phyloP scores from a whole-genome alignment of 148 eudicot species.

The Persicaria tinctoria region DNA sequence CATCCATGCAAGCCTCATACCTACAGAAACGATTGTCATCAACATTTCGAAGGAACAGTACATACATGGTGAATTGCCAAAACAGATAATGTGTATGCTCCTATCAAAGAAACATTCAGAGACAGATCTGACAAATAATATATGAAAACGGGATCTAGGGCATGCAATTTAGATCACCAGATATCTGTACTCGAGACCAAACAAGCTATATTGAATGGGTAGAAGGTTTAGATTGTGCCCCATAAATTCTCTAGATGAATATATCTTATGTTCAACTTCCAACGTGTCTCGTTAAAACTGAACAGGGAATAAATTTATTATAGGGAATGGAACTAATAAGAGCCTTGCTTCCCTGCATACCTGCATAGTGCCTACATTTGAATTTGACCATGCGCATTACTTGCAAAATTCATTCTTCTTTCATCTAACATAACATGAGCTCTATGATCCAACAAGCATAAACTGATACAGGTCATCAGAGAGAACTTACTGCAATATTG shows the following conservation, averaged over 20 bases:
- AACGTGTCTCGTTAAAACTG: background rate
- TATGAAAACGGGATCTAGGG: background rate
- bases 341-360: background rate
- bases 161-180: background rate
- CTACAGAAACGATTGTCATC: constrained; percentile 23
- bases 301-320: background rate
- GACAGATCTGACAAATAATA: background rate
- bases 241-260: background rate
- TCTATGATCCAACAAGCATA: background rate
- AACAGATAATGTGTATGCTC: background rate
- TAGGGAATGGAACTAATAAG: background rate
- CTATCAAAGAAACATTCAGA: background rate
- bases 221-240: background rate
- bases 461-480: background rate
- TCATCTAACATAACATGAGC: background rate
- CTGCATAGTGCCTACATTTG: background rate
- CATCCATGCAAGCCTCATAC: constrained; percentile 99
- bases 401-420: background rate
- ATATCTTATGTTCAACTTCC: background rate
- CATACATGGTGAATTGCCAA: background rate
- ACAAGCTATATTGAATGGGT: background rate
- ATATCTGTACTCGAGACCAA: constrained; percentile 1
- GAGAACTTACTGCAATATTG: constrained; percentile 59
- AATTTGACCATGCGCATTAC: background rate
- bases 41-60: constrained; percentile 6